Conservation (phyloP, 2,329 filamentous ascomycete genomes). For the Shiraia bambusicola region DNA sequence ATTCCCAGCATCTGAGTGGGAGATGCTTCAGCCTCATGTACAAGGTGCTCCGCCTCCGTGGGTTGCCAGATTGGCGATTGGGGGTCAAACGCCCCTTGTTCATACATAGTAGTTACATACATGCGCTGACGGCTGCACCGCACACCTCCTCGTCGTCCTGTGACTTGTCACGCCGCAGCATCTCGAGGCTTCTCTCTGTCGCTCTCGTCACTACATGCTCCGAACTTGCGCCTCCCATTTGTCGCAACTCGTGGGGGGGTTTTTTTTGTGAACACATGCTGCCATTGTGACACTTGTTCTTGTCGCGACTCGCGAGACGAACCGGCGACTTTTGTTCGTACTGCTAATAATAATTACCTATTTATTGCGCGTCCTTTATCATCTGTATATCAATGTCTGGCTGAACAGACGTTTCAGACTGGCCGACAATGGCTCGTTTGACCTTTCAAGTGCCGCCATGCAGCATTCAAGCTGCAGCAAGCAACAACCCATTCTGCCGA, state of each 20-base stretch:
- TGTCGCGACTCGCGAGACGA: constrained; percentile 10
- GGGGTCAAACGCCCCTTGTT: constrained; percentile 32
- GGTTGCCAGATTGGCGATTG: constrained; percentile 43
- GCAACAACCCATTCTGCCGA: constrained; percentile 6
- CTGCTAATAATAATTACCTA: constrained; percentile 14
- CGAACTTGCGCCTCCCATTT: constrained; percentile 2
- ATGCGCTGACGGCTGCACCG: no score
- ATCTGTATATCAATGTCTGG: constrained; percentile 10
- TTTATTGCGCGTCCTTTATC: constrained; percentile 18
- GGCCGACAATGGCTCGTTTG: constrained; percentile 1
- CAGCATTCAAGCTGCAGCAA: constrained; percentile 4
- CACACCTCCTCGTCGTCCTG: background rate
- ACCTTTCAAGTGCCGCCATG: constrained; percentile 14
- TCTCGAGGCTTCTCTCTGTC: background rate
- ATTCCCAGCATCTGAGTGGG: constrained; percentile 29
- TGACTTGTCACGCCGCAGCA: background rate
- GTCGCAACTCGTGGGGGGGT: constrained; percentile 3
- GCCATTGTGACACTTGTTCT: constrained; percentile 14
- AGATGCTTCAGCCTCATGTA: constrained; percentile 39
- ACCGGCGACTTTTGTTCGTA: constrained; percentile 16
- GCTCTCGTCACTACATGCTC: background rate
- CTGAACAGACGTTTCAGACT: constrained; percentile 5
- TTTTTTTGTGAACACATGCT: constrained; percentile 9
- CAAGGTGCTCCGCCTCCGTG: constrained; percentile 38
- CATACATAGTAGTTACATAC: no score